Percentiles rank a stretch among this genome's conserved stretches.
Evolutionary conservation across 768 basidiomycete species (phyloP).

Genomic region (Holtermanniella nyarrowii): DNA sequence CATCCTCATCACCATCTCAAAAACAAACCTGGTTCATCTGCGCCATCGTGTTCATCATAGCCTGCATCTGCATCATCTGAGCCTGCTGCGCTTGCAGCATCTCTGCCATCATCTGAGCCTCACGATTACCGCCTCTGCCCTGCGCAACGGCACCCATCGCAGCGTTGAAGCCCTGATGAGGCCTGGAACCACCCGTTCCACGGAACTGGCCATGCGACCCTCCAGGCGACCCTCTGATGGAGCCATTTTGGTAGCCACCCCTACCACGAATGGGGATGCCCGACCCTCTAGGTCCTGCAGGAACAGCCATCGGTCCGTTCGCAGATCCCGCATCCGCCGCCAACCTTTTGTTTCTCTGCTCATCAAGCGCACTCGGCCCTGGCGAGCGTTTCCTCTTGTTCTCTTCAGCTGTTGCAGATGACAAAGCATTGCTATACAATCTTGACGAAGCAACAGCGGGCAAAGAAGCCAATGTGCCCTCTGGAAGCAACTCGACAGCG

Average conservation of each 20-base stretch:
- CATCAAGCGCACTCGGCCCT: conserved; percentile 7
- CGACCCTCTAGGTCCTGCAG: conserved; percentile 4
- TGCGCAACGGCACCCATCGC: conserved; percentile 8
- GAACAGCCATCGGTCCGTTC: no score
- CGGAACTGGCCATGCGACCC: conserved; percentile 74
- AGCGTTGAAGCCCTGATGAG: conserved; percentile 38
- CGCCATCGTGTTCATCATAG: conserved; percentile 52
- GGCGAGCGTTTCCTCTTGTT: conserved; percentile 30
- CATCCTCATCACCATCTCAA: conserved; percentile 12
- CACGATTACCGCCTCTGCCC: conserved; percentile 8
- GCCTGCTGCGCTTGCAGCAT: conserved; percentile 89
- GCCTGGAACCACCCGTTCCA: conserved; percentile 45
- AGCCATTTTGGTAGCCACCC: no score
- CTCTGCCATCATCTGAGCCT: conserved; percentile 72
- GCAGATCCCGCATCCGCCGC: conserved; percentile 51
- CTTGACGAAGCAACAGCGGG: conserved; percentile 4
- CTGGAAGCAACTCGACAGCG: background rate
- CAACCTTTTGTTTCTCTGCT: conserved; percentile 21
- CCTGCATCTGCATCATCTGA: conserved; percentile 85
- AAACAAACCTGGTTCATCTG: conserved; percentile 28
- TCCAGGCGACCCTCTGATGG: conserved; percentile 1
- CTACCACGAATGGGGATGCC: background rate
- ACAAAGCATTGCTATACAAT: conserved; percentile 28
- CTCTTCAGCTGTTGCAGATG: conserved; percentile 10
- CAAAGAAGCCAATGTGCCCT: conserved; percentile 4